phyloP scores from a whole-genome alignment of 78 protist species.

The Dictyostelium purpureum region DNA sequence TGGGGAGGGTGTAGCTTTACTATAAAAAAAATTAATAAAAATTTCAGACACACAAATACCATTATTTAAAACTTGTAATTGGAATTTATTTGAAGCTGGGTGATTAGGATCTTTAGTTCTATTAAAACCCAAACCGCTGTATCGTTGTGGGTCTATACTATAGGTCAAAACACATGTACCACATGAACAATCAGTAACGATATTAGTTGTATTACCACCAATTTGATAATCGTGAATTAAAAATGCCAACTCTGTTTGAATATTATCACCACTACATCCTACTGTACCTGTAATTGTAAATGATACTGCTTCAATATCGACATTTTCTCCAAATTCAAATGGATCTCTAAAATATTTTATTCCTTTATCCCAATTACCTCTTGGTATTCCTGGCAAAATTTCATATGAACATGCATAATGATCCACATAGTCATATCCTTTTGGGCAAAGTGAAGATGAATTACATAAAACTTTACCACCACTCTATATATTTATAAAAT shows the following conservation, averaged over 20 bases:
- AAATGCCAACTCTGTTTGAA: neutral
- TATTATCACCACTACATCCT: neutral
- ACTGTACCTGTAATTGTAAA: neutral
- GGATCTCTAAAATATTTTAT: constrained; percentile 9
- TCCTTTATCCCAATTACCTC: constrained; percentile 58
- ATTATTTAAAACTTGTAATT: neutral
- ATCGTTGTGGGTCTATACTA: neutral
- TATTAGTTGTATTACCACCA: neutral
- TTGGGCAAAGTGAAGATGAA: neutral
- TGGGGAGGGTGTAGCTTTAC: neutral
- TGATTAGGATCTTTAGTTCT: neutral
- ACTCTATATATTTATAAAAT: neutral
- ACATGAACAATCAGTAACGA: neutral
- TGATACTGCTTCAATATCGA: neutral
- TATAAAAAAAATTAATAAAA: neutral
- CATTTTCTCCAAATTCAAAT: neutral
- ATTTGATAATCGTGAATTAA: neutral
- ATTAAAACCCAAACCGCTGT: neutral
- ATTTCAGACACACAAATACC: neutral
- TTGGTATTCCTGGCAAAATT: neutral
- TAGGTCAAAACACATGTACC: neutral
- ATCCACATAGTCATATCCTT: neutral
- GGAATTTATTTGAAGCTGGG: neutral
- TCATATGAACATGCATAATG: constrained; percentile 8
- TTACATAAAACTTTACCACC: neutral